These are phyloP conservation scores for Penicillium decumbens DNA, from an alignment of 2,329 filamentous ascomycete genomes.

Conservation along the genomic window DNA sequence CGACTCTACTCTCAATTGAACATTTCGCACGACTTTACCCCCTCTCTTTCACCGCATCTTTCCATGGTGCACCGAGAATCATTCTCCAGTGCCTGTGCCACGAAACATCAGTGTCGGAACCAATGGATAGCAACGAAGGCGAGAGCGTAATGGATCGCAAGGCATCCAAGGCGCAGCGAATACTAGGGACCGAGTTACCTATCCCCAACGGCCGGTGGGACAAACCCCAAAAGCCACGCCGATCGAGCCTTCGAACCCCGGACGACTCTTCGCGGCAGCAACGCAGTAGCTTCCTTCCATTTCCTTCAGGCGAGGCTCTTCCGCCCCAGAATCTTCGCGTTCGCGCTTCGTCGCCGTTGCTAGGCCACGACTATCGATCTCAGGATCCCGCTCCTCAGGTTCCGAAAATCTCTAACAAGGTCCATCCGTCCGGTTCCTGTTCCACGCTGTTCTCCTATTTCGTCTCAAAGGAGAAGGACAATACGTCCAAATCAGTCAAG, in stretches of 20 bases:
- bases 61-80: conserved; percentile 14
- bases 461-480: conserved; percentile 37
- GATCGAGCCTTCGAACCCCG: conserved; percentile 42
- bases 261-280: conserved; percentile 31
- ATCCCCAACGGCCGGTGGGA: conserved; percentile 23
- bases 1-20: not conserved
- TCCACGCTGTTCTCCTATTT: conserved; percentile 48
- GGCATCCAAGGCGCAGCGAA: conserved; percentile 31
- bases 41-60: not conserved
- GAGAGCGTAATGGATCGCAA: conserved; percentile 17
- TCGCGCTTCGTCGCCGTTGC: conserved; percentile 45
- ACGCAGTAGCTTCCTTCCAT: conserved; percentile 23
- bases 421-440: conserved; percentile 41
- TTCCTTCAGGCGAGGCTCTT: conserved; percentile 21
- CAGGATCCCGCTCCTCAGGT: conserved; percentile 26
- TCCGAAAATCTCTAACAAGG: conserved; percentile 35
- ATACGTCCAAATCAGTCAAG: conserved; percentile 25
- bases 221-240: conserved; percentile 23
- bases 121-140: conserved; percentile 21
- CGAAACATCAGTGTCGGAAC: conserved; percentile 20
- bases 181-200: conserved; percentile 30
- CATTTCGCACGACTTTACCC: conserved; percentile 1
- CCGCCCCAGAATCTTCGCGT: conserved; percentile 34
- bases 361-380: conserved; percentile 39
- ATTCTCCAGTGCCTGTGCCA: conserved; percentile 19